Conservation (phyloP, 257 asterid species). For the Orobanche coerulescens region DNA sequence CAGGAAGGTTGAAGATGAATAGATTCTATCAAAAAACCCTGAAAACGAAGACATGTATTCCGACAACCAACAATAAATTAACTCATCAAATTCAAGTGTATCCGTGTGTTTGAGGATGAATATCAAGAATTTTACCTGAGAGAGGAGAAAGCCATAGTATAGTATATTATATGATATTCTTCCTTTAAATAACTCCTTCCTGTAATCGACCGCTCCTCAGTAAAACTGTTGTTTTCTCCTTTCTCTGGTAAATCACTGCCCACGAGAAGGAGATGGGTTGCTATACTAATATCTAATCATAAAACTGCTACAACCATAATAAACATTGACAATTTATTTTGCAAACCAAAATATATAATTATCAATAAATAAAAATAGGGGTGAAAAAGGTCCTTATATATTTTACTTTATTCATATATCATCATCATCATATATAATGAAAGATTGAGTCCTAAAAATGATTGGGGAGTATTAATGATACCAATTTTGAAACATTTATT, state of each 20-base stretch:
- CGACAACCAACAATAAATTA: not conserved
- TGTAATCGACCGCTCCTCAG: conserved; percentile 25
- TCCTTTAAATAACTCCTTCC: conserved; percentile 13
- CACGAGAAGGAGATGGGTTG: not conserved
- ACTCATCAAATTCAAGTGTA: not conserved
- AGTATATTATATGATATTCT: conserved; percentile 13
- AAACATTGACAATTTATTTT: not conserved
- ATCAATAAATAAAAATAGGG: no score
- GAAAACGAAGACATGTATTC: conserved; percentile 9
- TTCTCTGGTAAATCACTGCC: not conserved
- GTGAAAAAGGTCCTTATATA: no score
- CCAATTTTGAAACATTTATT: no score
- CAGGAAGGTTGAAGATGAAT: conserved; percentile 19
- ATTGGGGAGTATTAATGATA: no score
- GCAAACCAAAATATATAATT: no score
- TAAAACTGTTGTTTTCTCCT: conserved; percentile 1
- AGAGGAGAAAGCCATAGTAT: conserved; percentile 29
- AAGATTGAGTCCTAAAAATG: no score
- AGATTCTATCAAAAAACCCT: conserved; percentile 28
- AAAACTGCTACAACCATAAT: not conserved
- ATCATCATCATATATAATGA: no score
- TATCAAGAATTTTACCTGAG: conserved; percentile 20
- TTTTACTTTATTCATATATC: no score
- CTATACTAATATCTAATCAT: no score
- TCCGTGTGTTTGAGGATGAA: not conserved